Percentiles rank a stretch among this genome's conserved stretches.
Evolutionary conservation across 257 asterid genomes (phyloP).

Genomic region (Nicotiana undulata): DNA sequence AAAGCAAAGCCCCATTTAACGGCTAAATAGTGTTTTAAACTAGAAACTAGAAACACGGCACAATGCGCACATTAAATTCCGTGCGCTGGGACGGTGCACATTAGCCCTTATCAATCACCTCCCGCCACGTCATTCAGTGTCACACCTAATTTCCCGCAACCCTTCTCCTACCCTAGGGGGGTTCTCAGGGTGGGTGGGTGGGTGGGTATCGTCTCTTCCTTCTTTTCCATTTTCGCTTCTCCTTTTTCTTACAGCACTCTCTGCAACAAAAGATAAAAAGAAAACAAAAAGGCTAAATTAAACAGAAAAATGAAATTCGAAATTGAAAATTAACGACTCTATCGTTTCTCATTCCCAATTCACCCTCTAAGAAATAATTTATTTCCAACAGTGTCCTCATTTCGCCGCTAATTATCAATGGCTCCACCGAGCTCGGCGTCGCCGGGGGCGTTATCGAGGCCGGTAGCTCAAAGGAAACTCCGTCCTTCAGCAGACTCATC

Average conservation of each 20-base stretch:
- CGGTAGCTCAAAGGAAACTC: slow-evolving; percentile 21
- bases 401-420: background rate
- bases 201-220: background rate
- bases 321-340: background rate
- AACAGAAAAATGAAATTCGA: background rate
- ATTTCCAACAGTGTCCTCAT: slow-evolving; percentile 14
- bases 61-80: background rate
- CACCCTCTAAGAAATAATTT: slow-evolving; percentile 14
- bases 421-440: slow-evolving; percentile 14
- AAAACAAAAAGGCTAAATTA: background rate
- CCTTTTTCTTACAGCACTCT: background rate
- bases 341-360: slow-evolving; percentile 19
- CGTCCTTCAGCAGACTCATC: background rate
- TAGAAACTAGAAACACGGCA: background rate
- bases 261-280: background rate
- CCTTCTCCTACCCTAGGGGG: background rate
- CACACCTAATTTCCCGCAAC: slow-evolving; percentile 1
- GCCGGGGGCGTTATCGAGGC: slow-evolving; percentile 22
- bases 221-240: background rate
- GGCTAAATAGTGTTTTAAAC: background rate
- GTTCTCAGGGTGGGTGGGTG: background rate
- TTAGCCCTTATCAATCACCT: background rate
- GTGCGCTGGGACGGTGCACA: background rate
- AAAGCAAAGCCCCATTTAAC: background rate
- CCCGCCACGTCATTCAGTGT: slow-evolving; percentile 2